A percentile compares a stretch with the other conserved stretches of the same genome.
phyloP scores from a whole-genome alignment of 2,329 filamentous ascomycete species.

The Exserohilum turcica region DNA sequence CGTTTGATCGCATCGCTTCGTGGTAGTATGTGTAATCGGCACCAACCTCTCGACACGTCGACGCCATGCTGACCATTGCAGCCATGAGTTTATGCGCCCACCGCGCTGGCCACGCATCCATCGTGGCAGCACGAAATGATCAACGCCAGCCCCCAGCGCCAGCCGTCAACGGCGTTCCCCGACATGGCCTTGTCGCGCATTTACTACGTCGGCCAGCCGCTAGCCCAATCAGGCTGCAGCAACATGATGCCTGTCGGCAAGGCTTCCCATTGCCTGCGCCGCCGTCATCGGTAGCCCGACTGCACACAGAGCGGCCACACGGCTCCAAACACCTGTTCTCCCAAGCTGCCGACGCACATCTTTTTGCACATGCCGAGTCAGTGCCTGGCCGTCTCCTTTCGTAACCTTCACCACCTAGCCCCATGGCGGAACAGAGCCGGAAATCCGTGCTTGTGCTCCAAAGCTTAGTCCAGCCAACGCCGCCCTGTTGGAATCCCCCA shows the following conservation, averaged over 20 bases:
- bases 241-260: constrained; percentile 20
- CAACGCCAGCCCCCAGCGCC: neutral
- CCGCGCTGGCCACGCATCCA: too few relatives aligned
- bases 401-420: neutral
- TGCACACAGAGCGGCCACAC: constrained; percentile 11
- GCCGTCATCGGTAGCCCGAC: constrained; percentile 23
- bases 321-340: constrained; percentile 27
- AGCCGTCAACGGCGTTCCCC: neutral
- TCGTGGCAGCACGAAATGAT: neutral
- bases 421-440: neutral
- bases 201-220: neutral
- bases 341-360: neutral
- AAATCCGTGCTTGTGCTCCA: neutral
- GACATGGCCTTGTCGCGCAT: neutral
- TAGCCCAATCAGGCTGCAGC: constrained; percentile 1
- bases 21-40: constrained; percentile 38
- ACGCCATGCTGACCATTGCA: constrained; percentile 13
- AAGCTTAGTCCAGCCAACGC: neutral
- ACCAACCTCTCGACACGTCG: neutral
- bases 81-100: constrained; percentile 35
- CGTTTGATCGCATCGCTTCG: constrained; percentile 38
- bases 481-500: neutral
- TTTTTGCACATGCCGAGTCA: neutral
- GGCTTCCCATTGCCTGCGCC: constrained; percentile 21
- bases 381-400: neutral